phyloP scores from a whole-genome alignment of 371 early-diverging fungal genomes.

The Cokeromyces recurvatus region DNA sequence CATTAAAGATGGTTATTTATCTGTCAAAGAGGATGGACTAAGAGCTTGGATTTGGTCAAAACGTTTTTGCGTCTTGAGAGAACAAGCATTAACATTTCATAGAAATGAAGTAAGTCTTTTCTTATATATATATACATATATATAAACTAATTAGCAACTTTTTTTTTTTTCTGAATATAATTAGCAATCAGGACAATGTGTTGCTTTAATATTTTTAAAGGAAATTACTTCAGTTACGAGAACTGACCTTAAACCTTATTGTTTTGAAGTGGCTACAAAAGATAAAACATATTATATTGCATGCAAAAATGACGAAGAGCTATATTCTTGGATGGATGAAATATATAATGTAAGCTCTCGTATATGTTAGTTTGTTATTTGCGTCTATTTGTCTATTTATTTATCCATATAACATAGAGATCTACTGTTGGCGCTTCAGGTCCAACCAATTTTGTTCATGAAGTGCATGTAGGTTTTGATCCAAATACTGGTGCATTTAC shows the following conservation, averaged over 20 bases:
- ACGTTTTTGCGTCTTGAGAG: conserved; percentile 84
- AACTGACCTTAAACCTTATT: conserved; percentile 84
- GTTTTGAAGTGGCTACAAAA: conserved; percentile 87
- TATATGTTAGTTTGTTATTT: too few relatives aligned
- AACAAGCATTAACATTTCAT: conserved; percentile 91
- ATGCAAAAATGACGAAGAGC: conserved; percentile 92
- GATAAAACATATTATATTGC: conserved; percentile 86
- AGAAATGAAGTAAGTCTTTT: conserved; percentile 79
- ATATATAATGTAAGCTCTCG: conserved; percentile 86
- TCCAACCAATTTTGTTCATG: conserved; percentile 94
- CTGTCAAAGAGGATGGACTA: conserved; percentile 87
- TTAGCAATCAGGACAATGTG: conserved; percentile 51
- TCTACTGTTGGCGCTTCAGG: conserved; percentile 76
- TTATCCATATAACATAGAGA: too few relatives aligned
- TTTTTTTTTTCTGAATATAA: background rate
- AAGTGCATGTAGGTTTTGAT: conserved; percentile 97
- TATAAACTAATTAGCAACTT: too few relatives aligned
- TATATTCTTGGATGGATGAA: conserved; percentile 98
- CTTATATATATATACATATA: too few relatives aligned
- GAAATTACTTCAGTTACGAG: conserved; percentile 85
- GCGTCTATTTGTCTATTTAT: too few relatives aligned
- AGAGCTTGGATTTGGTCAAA: conserved; percentile 92
- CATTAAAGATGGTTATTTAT: conserved; percentile 80
- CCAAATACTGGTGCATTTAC: conserved; percentile 89
- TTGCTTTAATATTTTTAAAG: conserved; percentile 84